A percentile compares a stretch with the other conserved stretches of the same genome.
Conservation (phyloP, 2,329 filamentous ascomycete genomes). For the Penicillium freii region DNA sequence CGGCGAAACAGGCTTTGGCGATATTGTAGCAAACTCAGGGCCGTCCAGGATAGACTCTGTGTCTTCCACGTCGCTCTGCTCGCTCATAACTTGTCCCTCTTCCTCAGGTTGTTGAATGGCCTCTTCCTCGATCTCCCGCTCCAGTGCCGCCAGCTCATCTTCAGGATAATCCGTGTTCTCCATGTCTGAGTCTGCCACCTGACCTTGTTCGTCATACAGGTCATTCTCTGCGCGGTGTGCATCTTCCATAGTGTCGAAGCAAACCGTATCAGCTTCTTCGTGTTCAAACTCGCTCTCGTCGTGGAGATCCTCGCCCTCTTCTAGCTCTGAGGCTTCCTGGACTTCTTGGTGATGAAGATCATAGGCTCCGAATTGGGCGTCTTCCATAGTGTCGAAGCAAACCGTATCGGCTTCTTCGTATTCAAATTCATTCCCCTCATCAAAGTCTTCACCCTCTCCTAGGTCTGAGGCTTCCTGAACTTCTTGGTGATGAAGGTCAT, state of each 20-base stretch:
- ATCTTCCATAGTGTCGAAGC: conserved; percentile 23
- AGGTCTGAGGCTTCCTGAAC: not conserved
- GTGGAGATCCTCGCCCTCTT: not conserved
- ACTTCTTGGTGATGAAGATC: not conserved
- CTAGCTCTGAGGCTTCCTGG: not conserved
- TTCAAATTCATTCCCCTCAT: not conserved
- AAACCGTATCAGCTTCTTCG: conserved; percentile 22
- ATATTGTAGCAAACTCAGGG: not conserved
- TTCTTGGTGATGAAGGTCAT: not conserved
- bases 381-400: conserved; percentile 7
- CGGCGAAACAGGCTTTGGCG: not conserved
- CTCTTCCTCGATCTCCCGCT: conserved; percentile 5
- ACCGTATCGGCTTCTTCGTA: conserved; percentile 15
- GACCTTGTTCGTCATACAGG: not conserved
- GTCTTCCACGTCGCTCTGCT: conserved; percentile 19
- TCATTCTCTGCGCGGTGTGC: not conserved
- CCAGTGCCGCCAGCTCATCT: not conserved
- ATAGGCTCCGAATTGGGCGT: not conserved
- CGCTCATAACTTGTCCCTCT: conserved; percentile 2
- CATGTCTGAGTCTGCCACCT: not conserved
- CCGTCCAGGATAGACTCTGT: conserved; percentile 14
- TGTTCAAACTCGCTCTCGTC: not conserved
- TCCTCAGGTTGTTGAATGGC: not conserved
- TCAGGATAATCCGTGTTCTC: not conserved
- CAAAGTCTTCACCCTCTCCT: not conserved